These are phyloP conservation scores for Tolypocladium ophioglossoides DNA, from an alignment of 2,329 filamentous ascomycete genomes.

Conservation along the genomic window DNA sequence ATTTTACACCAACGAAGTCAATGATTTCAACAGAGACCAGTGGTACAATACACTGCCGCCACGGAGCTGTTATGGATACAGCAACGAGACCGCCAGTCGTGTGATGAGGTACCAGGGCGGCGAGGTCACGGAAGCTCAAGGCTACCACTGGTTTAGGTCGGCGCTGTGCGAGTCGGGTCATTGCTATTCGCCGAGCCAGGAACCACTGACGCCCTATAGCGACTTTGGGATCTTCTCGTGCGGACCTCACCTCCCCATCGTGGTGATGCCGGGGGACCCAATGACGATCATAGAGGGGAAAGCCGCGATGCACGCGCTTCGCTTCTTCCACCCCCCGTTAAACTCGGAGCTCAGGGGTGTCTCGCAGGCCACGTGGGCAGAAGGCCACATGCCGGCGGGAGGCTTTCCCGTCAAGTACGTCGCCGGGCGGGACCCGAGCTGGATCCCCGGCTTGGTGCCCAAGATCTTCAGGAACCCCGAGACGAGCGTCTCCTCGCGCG, in stretches of 20 bases:
- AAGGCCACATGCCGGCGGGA: conserved; percentile 7
- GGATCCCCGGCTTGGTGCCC: conserved; percentile 28
- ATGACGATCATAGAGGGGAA: not conserved
- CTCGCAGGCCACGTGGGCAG: conserved; percentile 15
- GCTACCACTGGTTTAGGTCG: not conserved
- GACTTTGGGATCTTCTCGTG: conserved; percentile 23
- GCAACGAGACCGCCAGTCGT: conserved; percentile 14
- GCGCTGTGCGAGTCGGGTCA: not conserved
- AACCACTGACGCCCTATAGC: conserved; percentile 9
- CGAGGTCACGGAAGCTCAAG: conserved; percentile 11
- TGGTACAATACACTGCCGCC: conserved; percentile 24
- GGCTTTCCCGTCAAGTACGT: conserved; percentile 15
- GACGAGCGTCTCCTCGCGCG: conserved; percentile 11
- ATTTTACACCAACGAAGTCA: conserved; percentile 7
- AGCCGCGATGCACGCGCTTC: conserved; percentile 17
- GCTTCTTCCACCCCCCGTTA: conserved; percentile 12
- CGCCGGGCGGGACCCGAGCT: conserved; percentile 20
- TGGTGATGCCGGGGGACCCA: conserved; percentile 15
- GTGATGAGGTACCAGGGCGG: conserved; percentile 27
- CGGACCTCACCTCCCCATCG: conserved; percentile 23
- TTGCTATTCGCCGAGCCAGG: not conserved
- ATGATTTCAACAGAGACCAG: conserved; percentile 6
- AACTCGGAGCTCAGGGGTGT: conserved; percentile 8
- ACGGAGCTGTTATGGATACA: conserved; percentile 9
- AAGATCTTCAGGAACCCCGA: conserved; percentile 14